Percentiles rank a stretch among this genome's conserved stretches.
Evolutionary conservation across 2,329 filamentous ascomycete species (phyloP).

Genomic region (Aspergillus flavus): DNA sequence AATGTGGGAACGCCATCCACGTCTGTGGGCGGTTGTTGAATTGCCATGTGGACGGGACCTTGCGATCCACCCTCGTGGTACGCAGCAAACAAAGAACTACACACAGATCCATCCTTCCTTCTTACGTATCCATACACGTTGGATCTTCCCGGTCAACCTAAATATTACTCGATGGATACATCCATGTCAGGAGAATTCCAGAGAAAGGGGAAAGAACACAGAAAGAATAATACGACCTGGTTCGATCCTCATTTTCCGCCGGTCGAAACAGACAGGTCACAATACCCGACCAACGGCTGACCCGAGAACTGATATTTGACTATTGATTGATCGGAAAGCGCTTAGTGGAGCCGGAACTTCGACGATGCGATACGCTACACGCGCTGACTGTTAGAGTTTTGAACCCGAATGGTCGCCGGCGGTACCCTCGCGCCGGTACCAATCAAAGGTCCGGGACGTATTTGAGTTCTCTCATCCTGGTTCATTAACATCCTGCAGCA

Average conservation of each 20-base stretch:
- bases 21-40: slow-evolving; percentile 13
- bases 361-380: slow-evolving; percentile 30
- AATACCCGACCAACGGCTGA: slow-evolving; percentile 7
- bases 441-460: slow-evolving; percentile 34
- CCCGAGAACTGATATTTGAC: slow-evolving; percentile 1
- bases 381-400: slow-evolving; percentile 15
- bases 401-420: slow-evolving; percentile 18
- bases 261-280: slow-evolving; percentile 9
- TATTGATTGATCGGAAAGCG: slow-evolving; percentile 21
- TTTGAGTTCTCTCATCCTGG: slow-evolving; percentile 36
- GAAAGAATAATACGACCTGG: neutral
- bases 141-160: neutral
- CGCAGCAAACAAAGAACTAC: slow-evolving; percentile 10
- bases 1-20: slow-evolving; percentile 14
- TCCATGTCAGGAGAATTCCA: neutral
- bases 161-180: neutral
- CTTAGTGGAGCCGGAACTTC: slow-evolving; percentile 16
- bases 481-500: slow-evolving; percentile 19
- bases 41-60: slow-evolving; percentile 28
- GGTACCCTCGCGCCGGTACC: slow-evolving; percentile 20
- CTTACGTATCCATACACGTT: slow-evolving; percentile 4
- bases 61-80: slow-evolving; percentile 28
- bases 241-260: neutral
- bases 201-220: slow-evolving; percentile 6
- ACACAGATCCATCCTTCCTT: neutral